A percentile compares a stretch with the other conserved stretches of the same genome.
These are phyloP conservation scores for Aquilaria sinensis DNA, from an alignment of 345 rosid species.

Conservation along the genomic window DNA sequence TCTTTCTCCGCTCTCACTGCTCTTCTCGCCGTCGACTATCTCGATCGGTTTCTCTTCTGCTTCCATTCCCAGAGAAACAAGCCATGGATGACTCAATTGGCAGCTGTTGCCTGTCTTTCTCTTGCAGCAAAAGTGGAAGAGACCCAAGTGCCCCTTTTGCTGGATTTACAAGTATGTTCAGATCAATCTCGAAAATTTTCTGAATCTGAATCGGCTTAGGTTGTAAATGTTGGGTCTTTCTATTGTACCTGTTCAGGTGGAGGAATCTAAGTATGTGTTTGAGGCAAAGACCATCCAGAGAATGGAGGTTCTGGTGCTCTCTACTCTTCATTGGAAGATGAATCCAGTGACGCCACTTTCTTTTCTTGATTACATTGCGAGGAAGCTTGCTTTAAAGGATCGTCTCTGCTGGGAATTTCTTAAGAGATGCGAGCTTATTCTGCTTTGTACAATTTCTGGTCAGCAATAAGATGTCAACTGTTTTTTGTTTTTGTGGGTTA, in stretches of 20 bases:
- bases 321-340: conserved; percentile 77
- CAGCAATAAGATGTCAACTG: conserved; percentile 7
- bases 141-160: conserved; percentile 49
- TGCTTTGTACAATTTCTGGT: conserved; percentile 51
- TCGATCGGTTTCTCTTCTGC: conserved; percentile 51
- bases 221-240: conserved; percentile 10
- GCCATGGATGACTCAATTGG: conserved; percentile 64
- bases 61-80: conserved; percentile 33
- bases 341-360: conserved; percentile 65
- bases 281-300: conserved; percentile 56
- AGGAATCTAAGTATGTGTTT: conserved; percentile 45
- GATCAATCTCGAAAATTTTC: not conserved
- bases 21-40: conserved; percentile 59
- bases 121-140: conserved; percentile 69
- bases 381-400: conserved; percentile 57
- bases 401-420: conserved; percentile 47
- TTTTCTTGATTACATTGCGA: conserved; percentile 51
- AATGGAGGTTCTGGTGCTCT: conserved; percentile 70
- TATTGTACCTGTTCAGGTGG: conserved; percentile 36
- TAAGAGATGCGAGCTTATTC: conserved; percentile 37
- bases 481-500: not conserved
- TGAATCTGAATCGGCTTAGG: not conserved
- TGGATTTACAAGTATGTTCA: conserved; percentile 54
- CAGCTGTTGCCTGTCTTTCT: conserved; percentile 69
- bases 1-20: conserved; percentile 52